Conservation (phyloP, 164 flowering plant genomes). For the Vitis vinifera region DNA sequence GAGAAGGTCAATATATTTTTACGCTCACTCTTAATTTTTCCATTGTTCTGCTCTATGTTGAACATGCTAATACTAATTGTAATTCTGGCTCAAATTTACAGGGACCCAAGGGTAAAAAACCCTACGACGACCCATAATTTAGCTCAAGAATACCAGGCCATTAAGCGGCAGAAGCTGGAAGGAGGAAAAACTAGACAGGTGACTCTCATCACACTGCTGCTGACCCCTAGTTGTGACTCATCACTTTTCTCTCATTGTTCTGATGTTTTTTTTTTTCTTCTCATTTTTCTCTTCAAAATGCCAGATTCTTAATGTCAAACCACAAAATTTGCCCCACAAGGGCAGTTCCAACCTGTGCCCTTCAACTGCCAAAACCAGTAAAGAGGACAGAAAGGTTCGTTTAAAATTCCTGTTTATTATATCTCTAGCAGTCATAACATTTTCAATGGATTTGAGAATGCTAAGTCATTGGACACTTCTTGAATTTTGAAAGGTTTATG, state of each 20-base stretch:
- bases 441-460: not conserved
- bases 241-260: not conserved
- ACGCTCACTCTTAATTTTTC: too few relatives aligned
- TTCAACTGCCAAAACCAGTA: conserved; percentile 33
- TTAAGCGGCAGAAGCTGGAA: conserved; percentile 89
- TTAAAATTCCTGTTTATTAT: not conserved
- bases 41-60: not conserved
- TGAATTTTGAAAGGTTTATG: conserved; percentile 50
- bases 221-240: not conserved
- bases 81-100: conserved; percentile 13
- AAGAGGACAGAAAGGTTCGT: conserved; percentile 79
- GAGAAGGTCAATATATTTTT: conserved; percentile 33
- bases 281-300: not conserved
- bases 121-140: conserved; percentile 38
- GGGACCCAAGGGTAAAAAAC: conserved; percentile 41
- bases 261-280: not conserved
- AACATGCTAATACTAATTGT: not conserved
- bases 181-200: conserved; percentile 90
- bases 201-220: not conserved
- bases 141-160: conserved; percentile 87
- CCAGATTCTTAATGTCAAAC: conserved; percentile 79
- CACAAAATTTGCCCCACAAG: conserved; percentile 70
- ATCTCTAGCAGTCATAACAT: not conserved
- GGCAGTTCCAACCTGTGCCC: conserved; percentile 25
- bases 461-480: conserved; percentile 6